Percentiles rank a stretch among this genome's conserved stretches.
Conservation (phyloP, 805 yeast species). For the Yarrowia sp. region DNA sequence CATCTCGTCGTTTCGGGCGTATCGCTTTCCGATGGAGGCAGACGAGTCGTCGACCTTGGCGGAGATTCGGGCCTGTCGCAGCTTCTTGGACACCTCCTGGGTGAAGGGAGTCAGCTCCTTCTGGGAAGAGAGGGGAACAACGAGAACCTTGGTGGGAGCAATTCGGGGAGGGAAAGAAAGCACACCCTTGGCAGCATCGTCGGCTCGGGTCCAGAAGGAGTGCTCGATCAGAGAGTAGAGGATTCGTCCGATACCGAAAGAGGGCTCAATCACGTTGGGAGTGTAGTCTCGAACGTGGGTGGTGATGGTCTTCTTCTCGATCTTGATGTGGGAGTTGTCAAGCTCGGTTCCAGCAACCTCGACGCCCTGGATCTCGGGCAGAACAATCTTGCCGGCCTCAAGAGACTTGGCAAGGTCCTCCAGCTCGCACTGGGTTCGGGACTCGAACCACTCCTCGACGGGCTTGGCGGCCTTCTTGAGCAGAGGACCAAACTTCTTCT, state of each 20-base stretch:
- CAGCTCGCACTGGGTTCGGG: constrained; percentile 80
- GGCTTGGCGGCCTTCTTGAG: constrained; percentile 95
- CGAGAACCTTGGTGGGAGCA: constrained; percentile 95
- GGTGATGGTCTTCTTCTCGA: constrained; percentile 71
- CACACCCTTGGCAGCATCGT: constrained; percentile 74
- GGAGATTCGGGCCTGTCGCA: constrained; percentile 81
- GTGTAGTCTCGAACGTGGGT: constrained; percentile 93
- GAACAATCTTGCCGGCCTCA: constrained; percentile 57
- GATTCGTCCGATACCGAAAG: constrained; percentile 98
- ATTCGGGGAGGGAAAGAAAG: constrained; percentile 90
- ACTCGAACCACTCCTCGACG: constrained; percentile 74
- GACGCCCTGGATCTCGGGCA: constrained; percentile 56
- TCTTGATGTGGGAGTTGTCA: constrained; percentile 65
- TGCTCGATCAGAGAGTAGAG: constrained; percentile 92
- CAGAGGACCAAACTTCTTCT: constrained; percentile 96
- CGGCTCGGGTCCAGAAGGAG: constrained; percentile 91
- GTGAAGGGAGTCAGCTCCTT: constrained; percentile 74
- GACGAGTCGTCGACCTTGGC: constrained; percentile 96
- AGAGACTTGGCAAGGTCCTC: constrained; percentile 73
- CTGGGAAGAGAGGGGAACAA: constrained; percentile 89
- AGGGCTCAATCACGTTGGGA: constrained; percentile 98
- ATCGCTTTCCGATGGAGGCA: constrained; percentile 96
- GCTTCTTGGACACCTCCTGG: constrained; percentile 60
- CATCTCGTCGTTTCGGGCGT: constrained; percentile 95
- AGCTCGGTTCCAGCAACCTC: constrained; percentile 53